Evolutionary conservation across 2,329 filamentous ascomycete genomes (phyloP).

Genomic region (Colletotrichum truncatum): DNA sequence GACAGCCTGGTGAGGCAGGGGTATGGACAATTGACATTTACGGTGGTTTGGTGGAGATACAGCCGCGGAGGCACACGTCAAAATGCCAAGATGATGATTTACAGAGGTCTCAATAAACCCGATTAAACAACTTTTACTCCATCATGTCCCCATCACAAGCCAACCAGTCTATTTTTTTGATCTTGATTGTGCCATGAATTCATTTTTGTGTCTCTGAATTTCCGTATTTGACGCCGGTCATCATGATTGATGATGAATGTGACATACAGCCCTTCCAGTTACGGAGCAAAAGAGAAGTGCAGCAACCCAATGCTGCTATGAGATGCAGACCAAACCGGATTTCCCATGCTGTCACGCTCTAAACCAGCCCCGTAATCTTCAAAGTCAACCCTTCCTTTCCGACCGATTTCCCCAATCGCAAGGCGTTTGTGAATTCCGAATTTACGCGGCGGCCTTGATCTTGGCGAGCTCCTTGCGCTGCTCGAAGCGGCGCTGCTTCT

Average conservation of each 20-base stretch:
- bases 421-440: constrained; percentile 30
- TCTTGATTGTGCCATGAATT: constrained; percentile 40
- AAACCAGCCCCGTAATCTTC: constrained; percentile 32
- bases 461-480: constrained; percentile 96
- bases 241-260: constrained; percentile 61
- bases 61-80: not conserved
- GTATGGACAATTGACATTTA: not conserved
- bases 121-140: constrained; percentile 30
- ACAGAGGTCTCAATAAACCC: constrained; percentile 18
- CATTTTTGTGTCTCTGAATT: constrained; percentile 60
- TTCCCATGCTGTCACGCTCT: constrained; percentile 39
- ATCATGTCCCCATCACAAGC: constrained; percentile 30
- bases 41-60: not conserved
- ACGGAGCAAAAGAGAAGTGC: constrained; percentile 66
- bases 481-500: constrained; percentile 99
- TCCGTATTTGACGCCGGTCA: constrained; percentile 74
- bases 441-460: constrained; percentile 83
- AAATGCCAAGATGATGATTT: constrained; percentile 19
- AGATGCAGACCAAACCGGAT: constrained; percentile 54
- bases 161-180: constrained; percentile 30
- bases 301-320: constrained; percentile 63
- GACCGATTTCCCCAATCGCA: constrained; percentile 26
- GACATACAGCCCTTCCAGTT: constrained; percentile 72
- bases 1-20: no score
- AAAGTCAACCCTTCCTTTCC: constrained; percentile 27